phyloP scores from a whole-genome alignment of 176 grass and related monocot species.

The Thinopyrum elongatum region DNA sequence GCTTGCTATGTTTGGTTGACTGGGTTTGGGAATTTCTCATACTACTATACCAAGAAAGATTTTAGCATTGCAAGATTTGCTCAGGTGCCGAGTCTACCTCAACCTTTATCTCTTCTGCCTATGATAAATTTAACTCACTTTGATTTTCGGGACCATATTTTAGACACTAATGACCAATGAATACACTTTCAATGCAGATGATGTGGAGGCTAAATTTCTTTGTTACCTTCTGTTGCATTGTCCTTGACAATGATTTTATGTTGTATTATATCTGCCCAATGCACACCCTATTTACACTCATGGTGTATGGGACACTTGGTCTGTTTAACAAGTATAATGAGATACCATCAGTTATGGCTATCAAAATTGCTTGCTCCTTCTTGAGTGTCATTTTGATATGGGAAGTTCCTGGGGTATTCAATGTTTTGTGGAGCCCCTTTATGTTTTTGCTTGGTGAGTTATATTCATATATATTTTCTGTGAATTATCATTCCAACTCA shows the following conservation, averaged over 20 bases:
- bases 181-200: constrained; percentile 55
- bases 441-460: constrained; percentile 84
- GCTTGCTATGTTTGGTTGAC: constrained; percentile 90
- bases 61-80: constrained; percentile 74
- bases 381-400: constrained; percentile 87
- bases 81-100: constrained; percentile 44
- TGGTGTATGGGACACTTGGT: constrained; percentile 93
- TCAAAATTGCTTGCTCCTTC: constrained; percentile 77
- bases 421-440: constrained; percentile 74
- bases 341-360: constrained; percentile 69
- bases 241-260: constrained; percentile 81
- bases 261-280: constrained; percentile 90
- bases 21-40: constrained; percentile 82
- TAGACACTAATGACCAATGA: background rate
- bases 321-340: constrained; percentile 97
- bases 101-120: background rate
- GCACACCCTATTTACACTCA: constrained; percentile 82
- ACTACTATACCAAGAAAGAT: constrained; percentile 81
- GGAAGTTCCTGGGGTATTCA: constrained; percentile 90
- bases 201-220: constrained; percentile 88
- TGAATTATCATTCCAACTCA: background rate
- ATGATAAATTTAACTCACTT: background rate
- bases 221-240: constrained; percentile 80
- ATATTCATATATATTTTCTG: constrained; percentile 1
- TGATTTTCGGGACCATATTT: background rate